These are phyloP conservation scores for Pseudonitzschia delicatissima DNA, from an alignment of 108 stramenopile species.

Conservation along the genomic window DNA sequence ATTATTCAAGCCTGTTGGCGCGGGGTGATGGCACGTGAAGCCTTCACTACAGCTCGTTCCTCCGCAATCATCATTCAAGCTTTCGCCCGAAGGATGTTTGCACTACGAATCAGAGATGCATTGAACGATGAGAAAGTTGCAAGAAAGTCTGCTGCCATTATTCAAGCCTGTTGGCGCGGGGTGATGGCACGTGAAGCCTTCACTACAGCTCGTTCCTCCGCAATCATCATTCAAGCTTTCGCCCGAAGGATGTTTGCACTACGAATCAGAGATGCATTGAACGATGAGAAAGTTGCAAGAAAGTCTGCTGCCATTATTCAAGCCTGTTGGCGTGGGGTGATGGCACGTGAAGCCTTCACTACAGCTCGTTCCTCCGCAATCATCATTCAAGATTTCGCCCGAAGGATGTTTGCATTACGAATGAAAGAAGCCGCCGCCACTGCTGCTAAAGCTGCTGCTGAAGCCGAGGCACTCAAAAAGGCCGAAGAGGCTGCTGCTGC, in stretches of 20 bases:
- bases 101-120: neutral
- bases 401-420: neutral
- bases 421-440: neutral
- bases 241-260: neutral
- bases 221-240: conserved; percentile 18
- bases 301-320: conserved; percentile 1
- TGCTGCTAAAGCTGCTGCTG: too few species aligned
- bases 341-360: neutral
- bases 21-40: neutral
- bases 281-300: neutral
- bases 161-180: neutral
- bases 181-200: neutral
- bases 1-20: neutral
- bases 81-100: conserved; percentile 5
- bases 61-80: conserved; percentile 14
- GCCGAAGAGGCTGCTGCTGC: too few species aligned
- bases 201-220: neutral
- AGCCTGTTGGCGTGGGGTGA: neutral
- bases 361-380: neutral
- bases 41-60: neutral
- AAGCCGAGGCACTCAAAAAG: too few species aligned
- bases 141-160: neutral
- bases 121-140: neutral
- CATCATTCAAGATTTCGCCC: conserved; percentile 15
- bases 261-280: neutral